phyloP scores from a whole-genome alignment of 768 basidiomycete genomes.

The Saitozyma sp. region DNA sequence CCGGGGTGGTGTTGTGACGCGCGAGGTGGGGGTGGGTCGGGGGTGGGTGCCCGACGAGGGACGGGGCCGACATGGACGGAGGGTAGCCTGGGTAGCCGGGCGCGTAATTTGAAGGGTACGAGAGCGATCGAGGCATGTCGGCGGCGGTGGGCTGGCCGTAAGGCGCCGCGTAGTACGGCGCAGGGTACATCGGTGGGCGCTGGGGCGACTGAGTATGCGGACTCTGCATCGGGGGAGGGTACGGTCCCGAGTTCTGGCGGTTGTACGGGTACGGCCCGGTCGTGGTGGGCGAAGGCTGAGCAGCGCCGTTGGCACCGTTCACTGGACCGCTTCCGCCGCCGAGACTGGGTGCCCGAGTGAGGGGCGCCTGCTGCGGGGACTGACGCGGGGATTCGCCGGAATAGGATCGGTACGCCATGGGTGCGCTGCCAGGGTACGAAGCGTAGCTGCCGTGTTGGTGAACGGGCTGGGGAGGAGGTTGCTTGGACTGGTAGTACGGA shows the following conservation, averaged over 20 bases:
- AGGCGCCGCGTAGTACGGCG: slow-evolving; percentile 20
- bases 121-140: slow-evolving; percentile 44
- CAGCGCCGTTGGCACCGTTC: slow-evolving; percentile 1
- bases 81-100: slow-evolving; percentile 24
- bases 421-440: slow-evolving; percentile 21
- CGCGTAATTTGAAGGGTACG: slow-evolving; percentile 37
- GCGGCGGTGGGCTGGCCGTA: slow-evolving; percentile 25
- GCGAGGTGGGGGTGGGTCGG: slow-evolving; percentile 19
- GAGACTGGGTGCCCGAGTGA: slow-evolving; percentile 13
- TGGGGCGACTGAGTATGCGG: slow-evolving; percentile 22
- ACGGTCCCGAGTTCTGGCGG: slow-evolving; percentile 11
- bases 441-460: slow-evolving; percentile 26
- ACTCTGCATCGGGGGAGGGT: slow-evolving; percentile 9
- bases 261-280: slow-evolving; percentile 17
- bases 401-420: slow-evolving; percentile 39
- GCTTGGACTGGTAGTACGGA: slow-evolving; percentile 20
- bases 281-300: slow-evolving; percentile 13
- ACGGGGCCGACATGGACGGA: slow-evolving; percentile 24
- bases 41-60: slow-evolving; percentile 15
- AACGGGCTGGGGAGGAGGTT: slow-evolving; percentile 7
- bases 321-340: slow-evolving; percentile 17
- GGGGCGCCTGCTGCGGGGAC: slow-evolving; percentile 10
- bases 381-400: slow-evolving; percentile 26
- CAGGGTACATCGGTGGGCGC: slow-evolving; percentile 17
- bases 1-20: slow-evolving; percentile 30